Conservation (phyloP, 345 rosid genomes). For the Firmiana major region DNA sequence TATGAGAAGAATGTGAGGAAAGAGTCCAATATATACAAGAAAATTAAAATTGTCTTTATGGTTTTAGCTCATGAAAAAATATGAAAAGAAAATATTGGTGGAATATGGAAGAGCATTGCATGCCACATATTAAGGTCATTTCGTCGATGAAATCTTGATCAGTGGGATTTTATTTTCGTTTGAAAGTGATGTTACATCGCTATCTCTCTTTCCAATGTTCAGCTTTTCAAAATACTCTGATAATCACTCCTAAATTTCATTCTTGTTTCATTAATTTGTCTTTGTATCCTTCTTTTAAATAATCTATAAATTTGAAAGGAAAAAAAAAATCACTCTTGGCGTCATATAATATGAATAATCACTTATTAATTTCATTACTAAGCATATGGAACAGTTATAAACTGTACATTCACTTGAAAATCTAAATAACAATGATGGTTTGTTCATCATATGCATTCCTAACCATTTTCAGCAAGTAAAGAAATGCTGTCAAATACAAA, state of each 20-base stretch:
- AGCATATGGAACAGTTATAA: not conserved
- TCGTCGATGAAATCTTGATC: conserved; percentile 19
- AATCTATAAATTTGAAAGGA: not conserved
- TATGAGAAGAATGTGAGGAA: conserved; percentile 2
- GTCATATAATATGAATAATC: not conserved
- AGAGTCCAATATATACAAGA: conserved; percentile 24
- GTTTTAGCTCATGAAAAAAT: no score
- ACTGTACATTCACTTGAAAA: not conserved
- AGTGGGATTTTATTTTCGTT: conserved; percentile 24
- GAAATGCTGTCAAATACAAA: not conserved
- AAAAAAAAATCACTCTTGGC: conserved; percentile 28
- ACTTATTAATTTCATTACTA: not conserved
- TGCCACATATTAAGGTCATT: conserved; percentile 30
- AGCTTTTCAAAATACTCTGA: conserved; percentile 17
- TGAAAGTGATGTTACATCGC: conserved; percentile 22
- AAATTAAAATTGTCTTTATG: no score
- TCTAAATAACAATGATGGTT: not conserved
- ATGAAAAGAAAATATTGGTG: not conserved
- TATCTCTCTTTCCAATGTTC: not conserved
- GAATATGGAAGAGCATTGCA: conserved; percentile 7
- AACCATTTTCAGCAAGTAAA: not conserved
- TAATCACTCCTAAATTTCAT: conserved; percentile 38
- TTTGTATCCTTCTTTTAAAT: no score
- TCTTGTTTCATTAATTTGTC: not conserved
- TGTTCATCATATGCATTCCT: not conserved